Evolutionary conservation across 768 basidiomycete species (phyloP).

Genomic region (Tephrocybe rancida): DNA sequence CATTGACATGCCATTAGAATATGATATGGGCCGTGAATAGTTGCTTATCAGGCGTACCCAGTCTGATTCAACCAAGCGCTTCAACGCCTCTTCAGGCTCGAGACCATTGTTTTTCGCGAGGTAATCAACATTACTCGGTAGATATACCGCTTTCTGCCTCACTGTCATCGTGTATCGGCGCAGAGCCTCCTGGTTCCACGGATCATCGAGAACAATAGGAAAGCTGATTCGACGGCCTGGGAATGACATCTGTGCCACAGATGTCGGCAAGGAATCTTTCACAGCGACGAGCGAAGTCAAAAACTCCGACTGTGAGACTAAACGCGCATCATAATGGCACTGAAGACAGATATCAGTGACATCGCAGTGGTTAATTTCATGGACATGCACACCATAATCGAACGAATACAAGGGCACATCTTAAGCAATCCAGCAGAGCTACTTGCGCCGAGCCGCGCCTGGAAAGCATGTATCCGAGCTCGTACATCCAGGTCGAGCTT

Average conservation of each 20-base stretch:
- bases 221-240: slow-evolving; percentile 56
- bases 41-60: slow-evolving; percentile 43
- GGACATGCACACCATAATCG: slow-evolving; percentile 57
- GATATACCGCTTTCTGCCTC: slow-evolving; percentile 60
- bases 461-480: slow-evolving; percentile 60
- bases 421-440: slow-evolving; percentile 37
- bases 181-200: slow-evolving; percentile 56
- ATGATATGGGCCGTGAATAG: not conserved
- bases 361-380: no score
- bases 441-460: slow-evolving; percentile 36
- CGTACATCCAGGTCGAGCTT: slow-evolving; percentile 52
- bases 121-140: slow-evolving; percentile 71
- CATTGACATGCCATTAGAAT: slow-evolving; percentile 21
- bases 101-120: slow-evolving; percentile 66
- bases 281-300: slow-evolving; percentile 41
- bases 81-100: slow-evolving; percentile 40
- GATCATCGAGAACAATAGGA: slow-evolving; percentile 66
- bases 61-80: slow-evolving; percentile 48
- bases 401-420: slow-evolving; percentile 58
- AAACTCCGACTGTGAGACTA: slow-evolving; percentile 28
- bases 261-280: slow-evolving; percentile 40
- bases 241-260: slow-evolving; percentile 43
- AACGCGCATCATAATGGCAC: no score
- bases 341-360: no score
- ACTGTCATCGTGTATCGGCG: slow-evolving; percentile 57